Base-by-base conservation (phyloP, 495 filamentous ascomycete species). In the Podospora pseudocomata region DNA sequence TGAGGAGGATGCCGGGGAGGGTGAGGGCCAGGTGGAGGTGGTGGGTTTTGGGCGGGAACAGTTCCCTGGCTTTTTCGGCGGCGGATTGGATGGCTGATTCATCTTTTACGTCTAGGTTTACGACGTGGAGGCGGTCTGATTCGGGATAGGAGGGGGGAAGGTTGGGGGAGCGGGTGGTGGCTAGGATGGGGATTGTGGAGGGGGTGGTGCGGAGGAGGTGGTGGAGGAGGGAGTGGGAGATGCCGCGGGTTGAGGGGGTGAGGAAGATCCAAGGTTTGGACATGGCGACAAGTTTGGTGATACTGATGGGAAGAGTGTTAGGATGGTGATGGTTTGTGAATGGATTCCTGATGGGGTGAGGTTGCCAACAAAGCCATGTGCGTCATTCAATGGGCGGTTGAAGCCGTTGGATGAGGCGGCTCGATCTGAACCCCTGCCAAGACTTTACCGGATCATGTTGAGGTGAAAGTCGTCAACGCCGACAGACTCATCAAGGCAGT, bases 171-270 rank as follows among this genome's bases (percentile, higher is more conserved):
- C 92, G 84, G 26, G 89, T 86, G 23, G 91, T 94, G 28, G 90
- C 90, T 15, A 94, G 82, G 32, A 95, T 82, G 3, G 91, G 91
- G 15, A 90, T 15, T 77, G 6, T 80, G 78, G 7, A 91, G 59
- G 59, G 27, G 19, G 59, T 92, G 19, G 82, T 86, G 63, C 80
- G 77, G 16, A 95, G 83, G 13, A 96, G 80, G 49, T 88, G 85
- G 4, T 88, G 85, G 5, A 89, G 86, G 18, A 96, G 80, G 28
- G 89, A 86, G 70, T 91, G 83, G 20, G 91, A 92, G 69, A 95
- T 87, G 16, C 92, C 92, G 26, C 90, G 83, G 13, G 89, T 92
- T 13, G 91, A 86, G 0, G 39, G 39, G 39, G 39, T 49, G 39
- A 49, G 39, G 39, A 49, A 13, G 39, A 49, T 49, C 39, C 39